phyloP scores from a whole-genome alignment of 805 yeast genomes.

The Starmera quercuum region DNA sequence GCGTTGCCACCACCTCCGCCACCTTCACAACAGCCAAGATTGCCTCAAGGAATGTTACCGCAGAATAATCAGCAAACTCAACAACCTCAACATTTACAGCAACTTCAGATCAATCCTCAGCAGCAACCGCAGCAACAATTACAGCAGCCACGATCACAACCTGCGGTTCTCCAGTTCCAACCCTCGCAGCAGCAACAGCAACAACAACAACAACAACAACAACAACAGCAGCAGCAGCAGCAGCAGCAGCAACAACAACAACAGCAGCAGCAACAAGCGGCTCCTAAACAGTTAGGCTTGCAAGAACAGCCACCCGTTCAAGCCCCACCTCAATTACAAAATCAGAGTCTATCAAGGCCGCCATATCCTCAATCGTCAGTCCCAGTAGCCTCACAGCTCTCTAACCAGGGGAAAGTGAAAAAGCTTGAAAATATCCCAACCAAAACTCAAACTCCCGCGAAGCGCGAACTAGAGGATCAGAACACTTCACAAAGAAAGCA shows the following conservation, averaged over 20 bases:
- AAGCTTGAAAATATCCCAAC: conserved; percentile 4
- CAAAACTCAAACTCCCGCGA: conserved; percentile 3
- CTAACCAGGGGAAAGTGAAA: no score
- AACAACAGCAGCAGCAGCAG: conserved; percentile 3
- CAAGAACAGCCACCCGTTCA: conserved; percentile 6
- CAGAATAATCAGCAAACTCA: conserved; percentile 23
- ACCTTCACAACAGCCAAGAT: conserved; percentile 57
- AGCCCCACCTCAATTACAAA: conserved; percentile 3
- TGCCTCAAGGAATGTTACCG: conserved; percentile 61
- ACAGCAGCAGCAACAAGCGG: conserved; percentile 8
- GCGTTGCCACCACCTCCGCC: conserved; percentile 53
- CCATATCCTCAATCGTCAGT: conserved; percentile 4
- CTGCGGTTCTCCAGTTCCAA: conserved; percentile 7
- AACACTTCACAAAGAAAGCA: conserved; percentile 1
- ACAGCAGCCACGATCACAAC: conserved; percentile 6
- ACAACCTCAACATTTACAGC: conserved; percentile 21
- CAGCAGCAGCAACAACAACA: conserved; percentile 13
- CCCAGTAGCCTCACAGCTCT: background rate
- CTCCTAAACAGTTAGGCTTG: conserved; percentile 1
- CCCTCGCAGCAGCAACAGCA: conserved; percentile 16
- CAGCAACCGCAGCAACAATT: conserved; percentile 7
- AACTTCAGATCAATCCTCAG: conserved; percentile 5
- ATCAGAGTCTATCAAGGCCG: conserved; percentile 6
- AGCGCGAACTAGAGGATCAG: conserved; percentile 3
- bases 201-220: conserved; percentile 13